These are phyloP conservation scores for Stephania japonica DNA, from an alignment of 164 flowering plant species.

Conservation along the genomic window DNA sequence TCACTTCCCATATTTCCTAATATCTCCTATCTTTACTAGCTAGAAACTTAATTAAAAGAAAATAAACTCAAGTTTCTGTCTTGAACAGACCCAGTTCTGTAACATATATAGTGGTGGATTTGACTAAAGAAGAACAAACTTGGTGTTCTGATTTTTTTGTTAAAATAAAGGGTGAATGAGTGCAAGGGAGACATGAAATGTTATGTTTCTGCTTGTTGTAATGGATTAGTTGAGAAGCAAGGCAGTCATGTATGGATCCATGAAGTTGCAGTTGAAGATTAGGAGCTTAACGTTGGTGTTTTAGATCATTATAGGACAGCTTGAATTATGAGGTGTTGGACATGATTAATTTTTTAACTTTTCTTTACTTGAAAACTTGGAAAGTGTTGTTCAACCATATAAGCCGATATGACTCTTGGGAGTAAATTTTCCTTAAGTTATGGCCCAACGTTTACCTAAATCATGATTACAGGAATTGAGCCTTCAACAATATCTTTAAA, in stretches of 20 bases:
- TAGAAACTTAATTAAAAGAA: not conserved
- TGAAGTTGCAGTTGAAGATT: conserved; percentile 14
- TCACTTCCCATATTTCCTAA: conserved; percentile 26
- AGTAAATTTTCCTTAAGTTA: too few relatives aligned
- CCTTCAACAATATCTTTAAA: too few relatives aligned
- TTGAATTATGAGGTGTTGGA: conserved; percentile 6
- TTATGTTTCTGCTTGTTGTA: conserved; percentile 1
- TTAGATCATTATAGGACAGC: not conserved
- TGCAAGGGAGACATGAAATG: conserved; percentile 14
- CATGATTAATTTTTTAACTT: not conserved
- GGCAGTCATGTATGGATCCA: conserved; percentile 10
- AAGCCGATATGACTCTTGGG: too few relatives aligned
- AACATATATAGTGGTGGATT: not conserved
- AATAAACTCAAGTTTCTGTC: not conserved
- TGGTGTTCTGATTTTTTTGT: not conserved
- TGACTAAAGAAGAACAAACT: not conserved
- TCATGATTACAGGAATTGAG: too few relatives aligned
- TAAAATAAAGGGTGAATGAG: not conserved
- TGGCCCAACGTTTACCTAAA: too few relatives aligned
- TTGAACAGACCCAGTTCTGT: not conserved
- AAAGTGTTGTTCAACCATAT: too few relatives aligned
- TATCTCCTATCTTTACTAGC: not conserved
- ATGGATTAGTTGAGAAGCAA: conserved; percentile 20
- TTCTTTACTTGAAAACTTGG: too few relatives aligned
- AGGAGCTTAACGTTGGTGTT: not conserved